Evolutionary conservation across 208 protist genomes (phyloP).

Genomic region (Naegleria lovaniensis): DNA sequence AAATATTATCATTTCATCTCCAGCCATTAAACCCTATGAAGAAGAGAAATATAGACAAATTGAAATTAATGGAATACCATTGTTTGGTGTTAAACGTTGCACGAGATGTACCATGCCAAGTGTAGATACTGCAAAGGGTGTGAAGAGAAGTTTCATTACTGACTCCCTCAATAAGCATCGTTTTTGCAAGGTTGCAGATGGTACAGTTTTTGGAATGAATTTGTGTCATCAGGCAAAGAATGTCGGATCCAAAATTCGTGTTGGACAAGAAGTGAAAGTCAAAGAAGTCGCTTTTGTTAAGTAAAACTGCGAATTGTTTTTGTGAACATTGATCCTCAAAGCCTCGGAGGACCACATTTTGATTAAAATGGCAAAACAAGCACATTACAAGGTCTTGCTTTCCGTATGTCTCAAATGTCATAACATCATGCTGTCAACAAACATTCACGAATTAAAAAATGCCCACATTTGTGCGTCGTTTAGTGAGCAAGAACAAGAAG

Average conservation of each 20-base stretch:
- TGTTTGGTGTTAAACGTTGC: not conserved
- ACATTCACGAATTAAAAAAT: not conserved
- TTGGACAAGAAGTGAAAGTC: not conserved
- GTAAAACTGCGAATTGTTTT: too few species aligned
- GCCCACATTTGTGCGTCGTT: constrained; percentile 44
- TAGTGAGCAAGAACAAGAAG: constrained; percentile 78
- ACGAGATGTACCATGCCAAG: not conserved
- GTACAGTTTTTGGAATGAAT: not conserved
- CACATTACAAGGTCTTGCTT: too few species aligned
- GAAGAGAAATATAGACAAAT: not conserved
- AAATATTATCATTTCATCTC: not conserved
- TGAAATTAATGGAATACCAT: not conserved
- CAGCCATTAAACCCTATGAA: not conserved
- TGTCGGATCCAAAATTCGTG: not conserved
- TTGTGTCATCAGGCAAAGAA: not conserved
- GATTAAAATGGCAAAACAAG: too few species aligned
- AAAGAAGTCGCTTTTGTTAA: not conserved
- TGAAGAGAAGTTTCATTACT: not conserved
- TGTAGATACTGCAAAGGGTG: not conserved
- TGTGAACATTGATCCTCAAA: too few species aligned
- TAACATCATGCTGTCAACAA: too few species aligned
- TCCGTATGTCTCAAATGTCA: too few species aligned
- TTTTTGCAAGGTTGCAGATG: not conserved
- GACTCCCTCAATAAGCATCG: not conserved
- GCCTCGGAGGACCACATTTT: too few species aligned